Base-by-base conservation (phyloP, 371 early-diverging fungal genomes). In the Actinomortierella ambigua region DNA sequence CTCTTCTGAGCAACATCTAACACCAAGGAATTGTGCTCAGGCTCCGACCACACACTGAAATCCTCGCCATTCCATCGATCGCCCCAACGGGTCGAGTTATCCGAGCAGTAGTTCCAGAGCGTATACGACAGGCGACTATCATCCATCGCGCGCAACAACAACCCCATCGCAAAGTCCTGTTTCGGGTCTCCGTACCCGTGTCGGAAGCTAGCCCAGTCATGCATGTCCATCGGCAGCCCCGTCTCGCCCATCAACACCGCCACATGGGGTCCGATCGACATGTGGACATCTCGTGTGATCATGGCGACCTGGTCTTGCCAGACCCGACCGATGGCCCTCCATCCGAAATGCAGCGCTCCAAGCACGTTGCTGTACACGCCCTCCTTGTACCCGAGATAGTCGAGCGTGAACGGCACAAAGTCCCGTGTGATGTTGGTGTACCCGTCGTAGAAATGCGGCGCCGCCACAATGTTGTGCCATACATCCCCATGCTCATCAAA, bases 61-160 rank as follows among this genome's bases (percentile, higher is more conserved):
- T 94, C 92, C 59, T 94, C 95, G 3, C 93, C 95, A 60, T 94
- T 94, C 94, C 95, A 94, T 39, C 90, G 86, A 67, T 94, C 95
- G 0, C 93, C 94, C 79, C 84, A 85, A 57, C 78, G 78, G 64
- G 91, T 82, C 47, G 88, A 87, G 61, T 94, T 94, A 52, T 79
- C 82, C 9, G 91, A 82, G 68, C 91, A 91, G 69, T 93, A 93
- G 68, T 91, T 92, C 93, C 93, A 93, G 2, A 94, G 73, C 9
- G 90, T 93, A 42, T 53, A 77, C 24, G 55, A 68, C 29, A 77
- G 8, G 73, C 85, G 66, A 46, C 80, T 81, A 2, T 58, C 59
- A 54, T 89, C 90, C 39, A 85, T 65, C 0, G 88, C 88, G 59
- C 83, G 76, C 13, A 89, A 52, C 39, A 73, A 15, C 18, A 73